Evolutionary conservation across 805 yeast genomes (phyloP).

Genomic region (Cyberlindnera xylosilytica): DNA sequence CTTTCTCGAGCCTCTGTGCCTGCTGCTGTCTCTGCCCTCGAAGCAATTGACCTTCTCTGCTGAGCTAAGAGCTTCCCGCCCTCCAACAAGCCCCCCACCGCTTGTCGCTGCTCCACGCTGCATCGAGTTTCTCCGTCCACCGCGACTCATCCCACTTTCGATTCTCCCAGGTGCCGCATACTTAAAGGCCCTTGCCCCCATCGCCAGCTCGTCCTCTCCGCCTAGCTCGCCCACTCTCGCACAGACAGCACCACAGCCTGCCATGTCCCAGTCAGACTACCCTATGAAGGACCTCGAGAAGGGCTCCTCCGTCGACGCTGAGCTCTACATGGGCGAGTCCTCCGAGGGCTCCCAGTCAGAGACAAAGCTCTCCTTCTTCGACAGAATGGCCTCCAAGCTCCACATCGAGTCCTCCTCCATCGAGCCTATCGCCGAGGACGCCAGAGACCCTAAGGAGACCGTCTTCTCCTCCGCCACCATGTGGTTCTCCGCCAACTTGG

Average conservation of each 20-base stretch:
- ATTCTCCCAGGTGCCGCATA: constrained; percentile 4
- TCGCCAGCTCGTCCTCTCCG: too few species aligned
- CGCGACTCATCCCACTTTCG: background rate
- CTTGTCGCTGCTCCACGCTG: too few species aligned
- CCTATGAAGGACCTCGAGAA: constrained; percentile 25
- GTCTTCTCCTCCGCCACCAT: constrained; percentile 71
- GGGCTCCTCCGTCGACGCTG: constrained; percentile 18
- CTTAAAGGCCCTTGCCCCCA: background rate
- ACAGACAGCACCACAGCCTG: background rate
- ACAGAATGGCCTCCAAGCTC: constrained; percentile 25
- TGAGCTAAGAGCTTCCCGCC: too few species aligned
- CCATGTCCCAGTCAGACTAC: constrained; percentile 14
- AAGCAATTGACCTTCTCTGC: too few species aligned
- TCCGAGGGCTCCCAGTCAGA: constrained; percentile 19
- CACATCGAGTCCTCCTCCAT: constrained; percentile 70
- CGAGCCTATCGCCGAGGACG: constrained; percentile 76
- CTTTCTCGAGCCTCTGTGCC: too few species aligned
- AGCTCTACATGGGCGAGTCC: constrained; percentile 22
- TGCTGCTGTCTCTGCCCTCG: too few species aligned
- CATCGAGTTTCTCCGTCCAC: too few species aligned
- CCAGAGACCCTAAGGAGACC: constrained; percentile 60
- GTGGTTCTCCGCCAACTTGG: constrained; percentile 92
- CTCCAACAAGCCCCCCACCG: background rate
- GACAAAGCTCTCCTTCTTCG: constrained; percentile 20
- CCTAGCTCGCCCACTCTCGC: background rate